Conservation (phyloP, 768 basidiomycete species). For the Trametopsis cervina region DNA sequence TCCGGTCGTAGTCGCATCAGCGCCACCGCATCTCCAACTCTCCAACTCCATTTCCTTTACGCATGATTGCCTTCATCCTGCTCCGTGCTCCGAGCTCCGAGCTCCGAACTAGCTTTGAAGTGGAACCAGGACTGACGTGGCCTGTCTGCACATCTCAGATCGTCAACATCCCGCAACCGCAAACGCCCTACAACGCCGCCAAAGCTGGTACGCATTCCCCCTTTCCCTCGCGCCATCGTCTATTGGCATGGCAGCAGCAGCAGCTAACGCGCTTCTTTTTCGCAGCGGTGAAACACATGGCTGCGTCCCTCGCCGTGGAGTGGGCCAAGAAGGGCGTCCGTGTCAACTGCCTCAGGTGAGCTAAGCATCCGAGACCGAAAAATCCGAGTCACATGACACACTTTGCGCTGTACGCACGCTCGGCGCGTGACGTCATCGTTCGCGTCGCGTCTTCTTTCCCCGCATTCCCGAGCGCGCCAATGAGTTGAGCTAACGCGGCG, state of each 20-base stretch:
- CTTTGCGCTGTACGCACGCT: background rate
- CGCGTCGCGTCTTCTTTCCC: too few relatives aligned
- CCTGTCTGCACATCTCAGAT: slow-evolving; percentile 38
- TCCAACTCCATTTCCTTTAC: too few relatives aligned
- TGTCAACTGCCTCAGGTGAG: slow-evolving; percentile 73
- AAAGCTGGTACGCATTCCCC: slow-evolving; percentile 61
- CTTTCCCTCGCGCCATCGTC: background rate
- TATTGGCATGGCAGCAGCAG: background rate
- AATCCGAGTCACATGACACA: too few relatives aligned
- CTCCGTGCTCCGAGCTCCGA: too few relatives aligned
- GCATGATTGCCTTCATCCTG: too few relatives aligned
- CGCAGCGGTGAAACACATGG: slow-evolving; percentile 89
- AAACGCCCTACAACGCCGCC: slow-evolving; percentile 94
- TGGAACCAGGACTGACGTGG: background rate
- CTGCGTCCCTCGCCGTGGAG: slow-evolving; percentile 86
- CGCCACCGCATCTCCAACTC: too few relatives aligned
- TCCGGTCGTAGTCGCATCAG: too few relatives aligned
- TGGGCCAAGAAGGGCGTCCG: slow-evolving; percentile 89
- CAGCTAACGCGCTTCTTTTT: slow-evolving; percentile 1
- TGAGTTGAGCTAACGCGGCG: too few relatives aligned
- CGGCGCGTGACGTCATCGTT: slow-evolving; percentile 8
- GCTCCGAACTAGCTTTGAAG: background rate
- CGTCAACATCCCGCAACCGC: slow-evolving; percentile 85
- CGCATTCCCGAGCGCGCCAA: too few relatives aligned
- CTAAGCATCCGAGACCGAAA: background rate